Evolutionary conservation across 805 yeast genomes (phyloP).

Genomic region (Saturnispora dispora): DNA sequence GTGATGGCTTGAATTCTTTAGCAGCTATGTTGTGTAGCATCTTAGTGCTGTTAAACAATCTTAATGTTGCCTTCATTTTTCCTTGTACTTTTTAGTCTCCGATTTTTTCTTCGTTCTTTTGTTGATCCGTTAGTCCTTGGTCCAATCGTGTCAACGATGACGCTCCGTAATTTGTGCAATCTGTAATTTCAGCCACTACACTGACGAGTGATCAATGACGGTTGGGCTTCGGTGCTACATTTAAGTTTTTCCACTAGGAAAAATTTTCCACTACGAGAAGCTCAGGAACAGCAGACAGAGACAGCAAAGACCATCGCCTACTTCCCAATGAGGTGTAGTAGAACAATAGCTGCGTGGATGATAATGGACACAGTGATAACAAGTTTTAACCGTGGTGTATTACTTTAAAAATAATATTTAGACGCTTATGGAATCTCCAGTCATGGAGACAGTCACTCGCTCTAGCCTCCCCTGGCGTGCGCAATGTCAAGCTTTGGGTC

Average conservation of each 20-base stretch:
- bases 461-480: not conserved
- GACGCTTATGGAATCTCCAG: not conserved
- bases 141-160: not conserved
- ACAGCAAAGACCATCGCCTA: not conserved
- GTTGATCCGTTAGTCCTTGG: not conserved
- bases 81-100: not conserved
- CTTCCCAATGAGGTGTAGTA: not conserved
- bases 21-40: conserved; percentile 9
- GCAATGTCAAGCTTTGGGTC: not conserved
- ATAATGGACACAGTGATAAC: not conserved
- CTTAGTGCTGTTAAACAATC: conserved; percentile 1
- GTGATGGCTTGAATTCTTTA: conserved; percentile 24
- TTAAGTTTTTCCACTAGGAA: not conserved
- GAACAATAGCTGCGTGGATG: not conserved
- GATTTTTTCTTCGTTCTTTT: not conserved
- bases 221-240: not conserved
- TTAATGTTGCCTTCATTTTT: conserved; percentile 3
- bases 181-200: not conserved
- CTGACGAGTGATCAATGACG: not conserved
- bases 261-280: not conserved
- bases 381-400: not conserved
- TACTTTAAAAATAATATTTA: no score
- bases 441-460: not conserved
- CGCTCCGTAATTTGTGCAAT: not conserved
- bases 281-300: not conserved